These are phyloP conservation scores for Phytophthora pistaciae DNA, from an alignment of 352 stramenopile genomes.

Conservation along the genomic window DNA sequence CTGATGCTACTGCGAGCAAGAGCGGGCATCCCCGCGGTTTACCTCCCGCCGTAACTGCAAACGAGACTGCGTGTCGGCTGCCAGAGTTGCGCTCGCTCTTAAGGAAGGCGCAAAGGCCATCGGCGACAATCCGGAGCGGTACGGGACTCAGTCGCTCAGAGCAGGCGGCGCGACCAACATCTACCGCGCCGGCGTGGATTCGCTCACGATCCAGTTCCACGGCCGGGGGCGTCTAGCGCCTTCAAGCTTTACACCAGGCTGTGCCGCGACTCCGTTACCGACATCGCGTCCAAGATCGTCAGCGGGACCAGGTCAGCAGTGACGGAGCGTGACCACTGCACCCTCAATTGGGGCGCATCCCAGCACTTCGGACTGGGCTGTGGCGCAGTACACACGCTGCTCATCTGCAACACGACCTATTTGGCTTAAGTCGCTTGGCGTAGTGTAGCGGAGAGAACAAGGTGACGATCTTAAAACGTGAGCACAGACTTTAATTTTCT, in stretches of 20 bases:
- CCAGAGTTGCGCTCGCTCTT: neutral
- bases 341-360: too few species aligned
- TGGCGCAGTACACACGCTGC: too few species aligned
- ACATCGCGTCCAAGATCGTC: neutral
- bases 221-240: neutral
- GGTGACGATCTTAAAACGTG: too few species aligned
- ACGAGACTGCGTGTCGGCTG: neutral
- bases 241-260: slow-evolving; percentile 2
- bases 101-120: neutral
- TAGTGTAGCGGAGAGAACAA: too few species aligned
- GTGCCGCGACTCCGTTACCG: neutral
- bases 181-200: slow-evolving; percentile 1
- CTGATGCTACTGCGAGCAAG: neutral
- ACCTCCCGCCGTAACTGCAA: neutral
- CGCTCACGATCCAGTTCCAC: slow-evolving; percentile 10
- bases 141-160: slow-evolving; percentile 6
- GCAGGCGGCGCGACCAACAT: slow-evolving; percentile 7
- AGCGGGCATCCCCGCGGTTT: neutral
- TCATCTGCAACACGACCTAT: too few species aligned
- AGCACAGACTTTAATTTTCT: too few species aligned
- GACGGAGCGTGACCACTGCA: too few species aligned
- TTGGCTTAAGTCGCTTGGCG: too few species aligned
- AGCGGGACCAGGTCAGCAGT: too few species aligned
- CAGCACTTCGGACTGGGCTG: too few species aligned
- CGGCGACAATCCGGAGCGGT: neutral